These are phyloP conservation scores for Eucalyptus camaldulensis DNA, from an alignment of 345 rosid genomes.

Conservation along the genomic window DNA sequence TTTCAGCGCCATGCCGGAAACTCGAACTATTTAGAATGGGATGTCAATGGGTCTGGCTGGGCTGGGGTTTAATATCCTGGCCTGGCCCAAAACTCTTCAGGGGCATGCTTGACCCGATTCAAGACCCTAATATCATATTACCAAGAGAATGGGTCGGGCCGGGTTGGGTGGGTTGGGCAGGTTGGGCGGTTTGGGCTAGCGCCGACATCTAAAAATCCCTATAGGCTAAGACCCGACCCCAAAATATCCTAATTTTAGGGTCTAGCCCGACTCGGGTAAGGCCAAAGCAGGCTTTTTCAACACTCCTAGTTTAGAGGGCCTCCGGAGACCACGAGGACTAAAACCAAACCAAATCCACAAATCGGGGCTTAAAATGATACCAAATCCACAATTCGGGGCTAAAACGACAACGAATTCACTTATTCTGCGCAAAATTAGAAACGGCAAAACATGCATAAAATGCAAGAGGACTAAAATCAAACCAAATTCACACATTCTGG, in stretches of 20 bases:
- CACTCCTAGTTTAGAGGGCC: not conserved
- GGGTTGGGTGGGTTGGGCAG: too few relatives aligned
- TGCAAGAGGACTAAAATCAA: not conserved
- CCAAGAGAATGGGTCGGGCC: accelerated
- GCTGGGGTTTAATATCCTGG: accelerated
- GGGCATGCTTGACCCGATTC: too few relatives aligned
- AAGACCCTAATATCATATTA: too few relatives aligned
- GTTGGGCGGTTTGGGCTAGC: too few relatives aligned
- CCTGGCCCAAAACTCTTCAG: accelerated
- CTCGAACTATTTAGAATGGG: accelerated
- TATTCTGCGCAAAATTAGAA: not conserved
- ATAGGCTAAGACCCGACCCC: accelerated
- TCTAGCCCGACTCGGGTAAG: too few relatives aligned
- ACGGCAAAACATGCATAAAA: not conserved
- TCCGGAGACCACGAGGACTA: not conserved
- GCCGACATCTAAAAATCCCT: too few relatives aligned
- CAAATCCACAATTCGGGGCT: not conserved
- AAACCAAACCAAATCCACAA: not conserved
- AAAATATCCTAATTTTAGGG: too few relatives aligned
- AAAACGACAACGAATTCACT: not conserved
- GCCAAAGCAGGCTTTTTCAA: accelerated
- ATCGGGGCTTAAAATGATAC: not conserved
- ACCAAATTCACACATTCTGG: not conserved
- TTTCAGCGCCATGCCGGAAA: not conserved
- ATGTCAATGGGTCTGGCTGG: too few relatives aligned